Conservation (phyloP, 2,329 filamentous ascomycete genomes). For the Trichophyton mentagrophytes region DNA sequence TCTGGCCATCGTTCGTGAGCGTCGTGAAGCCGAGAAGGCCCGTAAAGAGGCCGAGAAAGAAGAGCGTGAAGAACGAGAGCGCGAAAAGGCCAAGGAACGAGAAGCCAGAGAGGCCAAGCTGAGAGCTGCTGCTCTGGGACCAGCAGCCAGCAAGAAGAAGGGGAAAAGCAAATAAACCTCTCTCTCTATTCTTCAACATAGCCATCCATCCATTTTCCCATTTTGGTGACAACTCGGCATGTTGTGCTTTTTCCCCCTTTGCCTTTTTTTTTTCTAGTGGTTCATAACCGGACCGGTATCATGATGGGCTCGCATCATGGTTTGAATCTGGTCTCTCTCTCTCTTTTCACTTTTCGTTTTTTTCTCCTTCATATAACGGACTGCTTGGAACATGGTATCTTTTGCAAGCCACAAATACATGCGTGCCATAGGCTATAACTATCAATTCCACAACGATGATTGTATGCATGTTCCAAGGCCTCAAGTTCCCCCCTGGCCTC, state of each 20-base stretch:
- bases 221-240: background rate
- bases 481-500: background rate
- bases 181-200: background rate
- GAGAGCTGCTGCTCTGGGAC: slow-evolving; percentile 28
- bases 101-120: slow-evolving; percentile 29
- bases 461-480: no score
- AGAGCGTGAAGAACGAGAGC: slow-evolving; percentile 32
- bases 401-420: background rate
- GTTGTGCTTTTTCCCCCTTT: background rate
- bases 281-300: background rate
- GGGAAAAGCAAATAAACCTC: slow-evolving; percentile 18
- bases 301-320: background rate
- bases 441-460: no score
- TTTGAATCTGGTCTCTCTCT: background rate
- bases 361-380: background rate
- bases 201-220: background rate
- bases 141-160: slow-evolving; percentile 19
- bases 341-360: background rate
- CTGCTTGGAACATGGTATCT: background rate
- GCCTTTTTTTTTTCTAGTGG: background rate
- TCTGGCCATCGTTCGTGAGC: slow-evolving; percentile 68
- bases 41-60: slow-evolving; percentile 65
- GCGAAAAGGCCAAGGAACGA: slow-evolving; percentile 24
- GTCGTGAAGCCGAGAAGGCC: slow-evolving; percentile 69
- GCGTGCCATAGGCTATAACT: background rate